Percentiles rank a stretch among this genome's conserved stretches.
Evolutionary conservation across 768 basidiomycete genomes (phyloP).

Genomic region (Lentinula edodes): DNA sequence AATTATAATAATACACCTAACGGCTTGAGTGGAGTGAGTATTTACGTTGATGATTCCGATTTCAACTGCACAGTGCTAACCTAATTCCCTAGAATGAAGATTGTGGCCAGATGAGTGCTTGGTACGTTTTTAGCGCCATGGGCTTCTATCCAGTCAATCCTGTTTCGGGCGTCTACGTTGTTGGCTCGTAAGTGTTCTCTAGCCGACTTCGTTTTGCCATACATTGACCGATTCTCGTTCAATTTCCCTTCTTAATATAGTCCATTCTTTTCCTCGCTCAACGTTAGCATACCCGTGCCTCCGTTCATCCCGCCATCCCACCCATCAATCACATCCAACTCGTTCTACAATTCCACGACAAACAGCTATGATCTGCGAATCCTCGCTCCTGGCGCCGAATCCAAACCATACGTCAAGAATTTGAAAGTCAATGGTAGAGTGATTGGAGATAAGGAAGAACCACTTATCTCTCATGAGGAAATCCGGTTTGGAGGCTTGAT

Average conservation of each 20-base stretch:
- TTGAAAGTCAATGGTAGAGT: conserved; percentile 49
- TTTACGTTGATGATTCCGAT: background rate
- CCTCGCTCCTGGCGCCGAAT: conserved; percentile 48
- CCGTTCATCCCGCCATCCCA: conserved; percentile 8
- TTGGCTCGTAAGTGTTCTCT: conserved; percentile 54
- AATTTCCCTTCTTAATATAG: conserved; percentile 15
- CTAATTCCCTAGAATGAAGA: conserved; percentile 63
- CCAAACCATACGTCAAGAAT: conserved; percentile 55
- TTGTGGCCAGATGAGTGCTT: conserved; percentile 88
- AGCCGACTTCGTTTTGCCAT: background rate
- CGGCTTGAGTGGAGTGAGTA: conserved; percentile 66
- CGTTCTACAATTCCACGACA: conserved; percentile 6
- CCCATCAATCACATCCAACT: conserved; percentile 1
- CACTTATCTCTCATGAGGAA: conserved; percentile 57
- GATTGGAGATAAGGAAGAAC: conserved; percentile 22
- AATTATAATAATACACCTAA: conserved; percentile 66
- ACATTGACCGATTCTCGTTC: background rate
- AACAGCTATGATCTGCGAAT: conserved; percentile 39
- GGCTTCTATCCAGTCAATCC: conserved; percentile 87
- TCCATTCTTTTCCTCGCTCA: conserved; percentile 48
- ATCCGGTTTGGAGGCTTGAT: conserved; percentile 53
- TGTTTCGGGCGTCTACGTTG: conserved; percentile 65
- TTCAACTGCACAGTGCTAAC: background rate
- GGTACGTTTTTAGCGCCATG: conserved; percentile 79
- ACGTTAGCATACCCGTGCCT: conserved; percentile 45